Evolutionary conservation across 1,284 basidiomycete genomes (phyloP), one percentile per base, ranked within the genome.

Genomic region (Trametes sp.): DNA sequence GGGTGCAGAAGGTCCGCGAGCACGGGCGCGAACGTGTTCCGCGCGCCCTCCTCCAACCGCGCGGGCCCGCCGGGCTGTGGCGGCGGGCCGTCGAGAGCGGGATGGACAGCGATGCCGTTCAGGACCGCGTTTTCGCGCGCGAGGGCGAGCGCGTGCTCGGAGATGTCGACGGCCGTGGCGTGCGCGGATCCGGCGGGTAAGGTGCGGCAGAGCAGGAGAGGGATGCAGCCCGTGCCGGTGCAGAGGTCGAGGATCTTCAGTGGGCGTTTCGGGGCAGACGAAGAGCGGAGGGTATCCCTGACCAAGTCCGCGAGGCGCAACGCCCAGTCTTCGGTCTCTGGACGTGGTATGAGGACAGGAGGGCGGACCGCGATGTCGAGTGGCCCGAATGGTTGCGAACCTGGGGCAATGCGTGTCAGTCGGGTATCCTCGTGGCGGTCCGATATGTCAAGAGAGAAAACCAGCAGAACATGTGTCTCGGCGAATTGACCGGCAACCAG

Each of bases 161-260:
- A 88, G 58, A 92, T 84, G 76, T 97, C 95, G 35, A 96, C 78
- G 6, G 87, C 94, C 62, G 84, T 77, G 4, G 90, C 85, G 11
- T 75, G 77, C 33, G 86, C 69, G 57, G 76, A 79, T 51, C 83
- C 83, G 33, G 78, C 74, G 13, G 84, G 83, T 74, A 87, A 85
- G 46, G 87, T 74, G 69, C 87, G 84, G 69, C 87, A 88, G 21
- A 97, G 81, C 21, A 95, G 81, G 38, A 97, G 83, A 0, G 94
- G 90, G 57, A 98, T 95, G 74, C 94, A 95, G 10, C 92, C 95
- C 1, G 93, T 87, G 33, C 96, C 96, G 2, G 95, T 96, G 72
- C 95, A 95, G 45, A 98, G 84, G 77, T 98, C 96, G 29, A 97
- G 82, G 24, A 96, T 75, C 45, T 77, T 80, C 31, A 84, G 65